phyloP scores from a whole-genome alignment of 352 stramenopile genomes.

The Globisporangium carolinianum region DNA sequence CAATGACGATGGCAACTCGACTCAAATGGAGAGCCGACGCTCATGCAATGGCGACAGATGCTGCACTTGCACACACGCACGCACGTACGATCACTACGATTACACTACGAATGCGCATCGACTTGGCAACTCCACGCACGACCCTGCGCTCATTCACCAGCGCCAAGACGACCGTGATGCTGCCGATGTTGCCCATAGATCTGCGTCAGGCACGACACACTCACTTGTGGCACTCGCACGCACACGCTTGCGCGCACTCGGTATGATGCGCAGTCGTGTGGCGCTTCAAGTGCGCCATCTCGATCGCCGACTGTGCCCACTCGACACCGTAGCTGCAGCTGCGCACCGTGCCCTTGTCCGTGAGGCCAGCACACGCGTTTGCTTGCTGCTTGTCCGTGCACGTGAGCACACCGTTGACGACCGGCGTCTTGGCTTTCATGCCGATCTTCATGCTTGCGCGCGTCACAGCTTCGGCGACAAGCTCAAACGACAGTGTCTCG shows the following conservation, averaged over 20 bases:
- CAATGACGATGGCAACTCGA: too few relatives aligned
- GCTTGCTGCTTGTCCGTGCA: slow-evolving; percentile 12
- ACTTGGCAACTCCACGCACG: too few relatives aligned
- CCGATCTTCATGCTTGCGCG: slow-evolving; percentile 19
- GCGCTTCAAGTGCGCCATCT: slow-evolving; percentile 79
- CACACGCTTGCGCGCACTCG: neutral
- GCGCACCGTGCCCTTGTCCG: slow-evolving; percentile 4
- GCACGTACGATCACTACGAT: too few relatives aligned
- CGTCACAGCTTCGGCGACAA: slow-evolving; percentile 18
- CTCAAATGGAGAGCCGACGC: too few relatives aligned
- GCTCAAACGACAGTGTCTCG: slow-evolving; percentile 15
- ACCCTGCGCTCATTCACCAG: too few relatives aligned
- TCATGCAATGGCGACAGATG: too few relatives aligned
- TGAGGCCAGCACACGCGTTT: slow-evolving; percentile 9
- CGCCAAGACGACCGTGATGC: too few relatives aligned
- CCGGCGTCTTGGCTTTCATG: slow-evolving; percentile 18
- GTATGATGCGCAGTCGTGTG: neutral
- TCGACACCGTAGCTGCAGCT: slow-evolving; percentile 81
- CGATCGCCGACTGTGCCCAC: slow-evolving; percentile 89
- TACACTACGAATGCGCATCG: too few relatives aligned
- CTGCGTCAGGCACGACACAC: too few relatives aligned
- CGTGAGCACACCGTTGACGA: slow-evolving; percentile 18
- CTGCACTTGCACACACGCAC: too few relatives aligned
- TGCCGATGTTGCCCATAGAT: too few relatives aligned
- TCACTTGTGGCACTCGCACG: slow-evolving; percentile 8